These are phyloP conservation scores for Candida silvatica DNA, from an alignment of 805 yeast species.

Conservation along the genomic window DNA sequence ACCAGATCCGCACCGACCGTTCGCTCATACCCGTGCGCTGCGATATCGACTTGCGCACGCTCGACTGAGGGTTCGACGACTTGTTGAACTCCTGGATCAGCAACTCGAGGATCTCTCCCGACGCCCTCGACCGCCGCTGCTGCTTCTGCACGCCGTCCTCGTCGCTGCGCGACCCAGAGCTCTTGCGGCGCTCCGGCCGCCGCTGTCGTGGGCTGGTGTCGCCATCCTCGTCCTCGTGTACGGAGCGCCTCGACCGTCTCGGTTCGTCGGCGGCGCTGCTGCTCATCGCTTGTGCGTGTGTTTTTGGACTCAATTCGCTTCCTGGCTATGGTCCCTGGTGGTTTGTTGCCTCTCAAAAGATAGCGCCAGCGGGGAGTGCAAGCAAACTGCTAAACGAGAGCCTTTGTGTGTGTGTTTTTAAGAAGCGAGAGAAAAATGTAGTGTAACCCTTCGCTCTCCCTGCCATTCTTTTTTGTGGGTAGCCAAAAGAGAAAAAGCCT, in stretches of 20 bases:
- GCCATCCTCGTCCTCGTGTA: not conserved
- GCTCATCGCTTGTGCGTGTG: not conserved
- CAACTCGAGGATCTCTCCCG: conserved; percentile 64
- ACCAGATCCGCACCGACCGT: conserved; percentile 87
- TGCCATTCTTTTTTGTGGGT: too few species aligned
- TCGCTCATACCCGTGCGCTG: conserved; percentile 75
- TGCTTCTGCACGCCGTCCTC: conserved; percentile 1
- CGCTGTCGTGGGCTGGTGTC: not conserved
- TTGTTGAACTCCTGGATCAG: conserved; percentile 60
- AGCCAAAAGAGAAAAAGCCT: too few species aligned
- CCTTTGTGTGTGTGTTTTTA: too few species aligned
- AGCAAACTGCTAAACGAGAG: too few species aligned
- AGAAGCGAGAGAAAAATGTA: too few species aligned
- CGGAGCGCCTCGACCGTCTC: not conserved
- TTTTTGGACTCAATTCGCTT: too few species aligned
- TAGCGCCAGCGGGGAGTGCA: too few species aligned
- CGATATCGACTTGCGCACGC: conserved; percentile 60
- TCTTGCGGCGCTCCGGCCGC: conserved; percentile 1
- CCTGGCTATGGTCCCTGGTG: too few species aligned
- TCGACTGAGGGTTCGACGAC: conserved; percentile 72
- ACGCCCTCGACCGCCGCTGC: conserved; percentile 27
- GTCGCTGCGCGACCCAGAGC: not conserved
- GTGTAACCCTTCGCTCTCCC: too few species aligned
- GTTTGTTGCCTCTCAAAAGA: too few species aligned
- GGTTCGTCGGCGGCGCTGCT: not conserved